Percentiles rank a stretch among this genome's conserved stretches.
These are phyloP conservation scores for Botrytis porri DNA, from an alignment of 2,329 filamentous ascomycete species.

Conservation along the genomic window DNA sequence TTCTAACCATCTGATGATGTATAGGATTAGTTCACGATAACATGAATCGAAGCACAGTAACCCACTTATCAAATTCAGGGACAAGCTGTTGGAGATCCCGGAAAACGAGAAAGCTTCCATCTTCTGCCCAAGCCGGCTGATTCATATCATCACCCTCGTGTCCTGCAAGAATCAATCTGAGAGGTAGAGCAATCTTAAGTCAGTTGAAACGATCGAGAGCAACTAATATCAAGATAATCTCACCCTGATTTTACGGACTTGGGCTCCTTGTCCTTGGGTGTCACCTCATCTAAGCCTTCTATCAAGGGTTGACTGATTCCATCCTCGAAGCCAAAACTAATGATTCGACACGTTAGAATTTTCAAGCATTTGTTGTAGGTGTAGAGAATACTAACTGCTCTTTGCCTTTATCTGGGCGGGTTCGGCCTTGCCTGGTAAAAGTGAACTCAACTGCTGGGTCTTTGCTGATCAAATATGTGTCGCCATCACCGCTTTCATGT, in stretches of 20 bases:
- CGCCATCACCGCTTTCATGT: not conserved
- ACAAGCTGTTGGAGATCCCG: constrained; percentile 46
- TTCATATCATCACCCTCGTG: constrained; percentile 39
- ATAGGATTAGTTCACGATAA: not conserved
- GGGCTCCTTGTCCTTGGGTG: constrained; percentile 36
- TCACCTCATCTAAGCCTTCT: constrained; percentile 37
- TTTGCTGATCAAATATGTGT: not conserved
- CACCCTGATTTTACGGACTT: constrained; percentile 33
- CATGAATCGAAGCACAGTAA: constrained; percentile 37
- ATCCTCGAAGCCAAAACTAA: constrained; percentile 45
- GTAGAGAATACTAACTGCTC: not conserved
- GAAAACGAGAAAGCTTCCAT: constrained; percentile 46
- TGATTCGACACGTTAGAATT: not conserved
- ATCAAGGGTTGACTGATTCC: constrained; percentile 44
- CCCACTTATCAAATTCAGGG: constrained; percentile 44
- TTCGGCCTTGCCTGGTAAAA: not conserved
- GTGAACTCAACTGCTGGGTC: not conserved
- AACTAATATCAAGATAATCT: not conserved
- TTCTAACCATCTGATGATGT: not conserved
- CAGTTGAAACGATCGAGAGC: not conserved
- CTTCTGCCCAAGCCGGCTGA: constrained; percentile 42
- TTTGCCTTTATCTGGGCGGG: constrained; percentile 6
- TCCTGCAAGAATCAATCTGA: not conserved
- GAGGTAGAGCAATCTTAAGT: not conserved
- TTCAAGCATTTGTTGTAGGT: not conserved